Base-by-base conservation (phyloP, 2,329 filamentous ascomycete genomes). In the Exophiala spinifera region DNA sequence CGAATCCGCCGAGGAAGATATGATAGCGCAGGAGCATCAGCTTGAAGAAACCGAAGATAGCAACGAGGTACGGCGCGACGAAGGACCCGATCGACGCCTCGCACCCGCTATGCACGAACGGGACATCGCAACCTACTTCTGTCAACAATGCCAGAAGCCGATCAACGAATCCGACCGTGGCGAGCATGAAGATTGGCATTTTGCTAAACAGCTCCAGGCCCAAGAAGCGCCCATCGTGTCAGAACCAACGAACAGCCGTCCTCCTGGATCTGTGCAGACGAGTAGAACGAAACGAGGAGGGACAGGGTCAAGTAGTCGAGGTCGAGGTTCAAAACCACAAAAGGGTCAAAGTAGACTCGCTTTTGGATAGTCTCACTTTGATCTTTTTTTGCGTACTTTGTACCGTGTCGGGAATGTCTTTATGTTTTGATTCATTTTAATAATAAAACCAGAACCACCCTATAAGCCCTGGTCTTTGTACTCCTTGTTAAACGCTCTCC, bases 181-280 rank as follows among this genome's bases (percentile, higher is more conserved):
- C 61, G 91, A 88, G 71, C 94, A 99, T 69, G 78, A 86, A 50
- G 94, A 99, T 70, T 97, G 91, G 86, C 94, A 99, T 72, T 87
- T 96, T 72, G 94, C 94, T 43, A 89, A 88, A 72, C 88, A 92
- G 63, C 78, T 99, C 25, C 86, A 91, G 61, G 80, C 84, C 53
- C 78, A 86, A 61, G 80, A 87, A 73, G 78, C 79, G 36, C 65
- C 67, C 49, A 61, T 64, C 36, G 62, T 65, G 4, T 62, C 57
- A 21, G 59, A 45, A 43, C 56, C 57, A 31, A 49, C 49, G 15
- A 61, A 62, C 37, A 58, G 57, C 53, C 58, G 60, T 19, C 62
- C 62, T 31, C 55, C 58, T 10, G 60, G 58, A 4, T 46, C 34
- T 3, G 17, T 25, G 19, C 5, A 28, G 13, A 46, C 17, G 25